Evolutionary conservation across 768 basidiomycete genomes (phyloP).

Genomic region (Termitomyces sp.): DNA sequence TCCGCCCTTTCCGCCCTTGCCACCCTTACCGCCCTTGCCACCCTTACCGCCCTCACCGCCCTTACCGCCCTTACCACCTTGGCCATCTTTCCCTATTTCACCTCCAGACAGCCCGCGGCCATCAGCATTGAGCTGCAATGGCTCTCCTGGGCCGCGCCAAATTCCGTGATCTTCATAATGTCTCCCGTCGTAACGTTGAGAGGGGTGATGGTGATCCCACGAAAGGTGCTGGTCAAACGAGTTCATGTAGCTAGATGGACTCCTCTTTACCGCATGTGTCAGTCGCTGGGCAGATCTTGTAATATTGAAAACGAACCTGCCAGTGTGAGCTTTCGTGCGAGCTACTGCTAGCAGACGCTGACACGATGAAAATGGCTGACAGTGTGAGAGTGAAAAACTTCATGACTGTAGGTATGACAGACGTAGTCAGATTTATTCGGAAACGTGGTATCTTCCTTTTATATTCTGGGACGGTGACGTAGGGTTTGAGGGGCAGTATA

Average conservation of each 20-base stretch:
- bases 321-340: background rate
- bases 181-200: background rate
- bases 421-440: background rate
- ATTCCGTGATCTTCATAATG: background rate
- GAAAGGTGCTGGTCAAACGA: background rate
- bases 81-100: background rate
- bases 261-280: background rate
- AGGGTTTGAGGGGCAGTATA: background rate
- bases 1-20: background rate
- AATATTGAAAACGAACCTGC: background rate
- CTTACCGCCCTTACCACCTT: background rate
- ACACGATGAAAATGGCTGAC: background rate
- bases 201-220: background rate
- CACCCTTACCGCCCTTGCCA: background rate
- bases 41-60: background rate
- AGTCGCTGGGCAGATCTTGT: background rate
- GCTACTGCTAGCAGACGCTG: background rate
- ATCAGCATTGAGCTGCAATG: background rate
- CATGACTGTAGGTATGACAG: background rate
- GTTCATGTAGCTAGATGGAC: background rate
- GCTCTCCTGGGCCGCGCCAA: background rate
- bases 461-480: background rate
- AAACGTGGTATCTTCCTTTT: background rate
- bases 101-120: background rate
- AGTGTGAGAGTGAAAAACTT: background rate